These are phyloP conservation scores for Erodium moschatum DNA, from an alignment of 441 rosid species.

Conservation along the genomic window DNA sequence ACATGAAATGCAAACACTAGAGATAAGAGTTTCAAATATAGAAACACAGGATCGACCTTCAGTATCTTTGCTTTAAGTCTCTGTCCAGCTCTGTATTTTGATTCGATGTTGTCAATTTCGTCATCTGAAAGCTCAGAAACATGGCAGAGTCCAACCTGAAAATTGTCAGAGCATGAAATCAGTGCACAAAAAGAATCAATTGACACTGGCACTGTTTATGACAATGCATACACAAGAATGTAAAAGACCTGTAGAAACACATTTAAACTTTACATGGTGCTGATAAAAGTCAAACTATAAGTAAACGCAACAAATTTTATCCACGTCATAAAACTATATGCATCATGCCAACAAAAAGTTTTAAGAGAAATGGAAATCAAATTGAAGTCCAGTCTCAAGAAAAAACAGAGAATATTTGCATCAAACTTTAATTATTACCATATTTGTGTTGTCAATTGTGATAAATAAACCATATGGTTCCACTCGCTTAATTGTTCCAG, in stretches of 20 bases:
- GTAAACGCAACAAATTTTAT: not conserved
- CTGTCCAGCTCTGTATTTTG: conserved; percentile 65
- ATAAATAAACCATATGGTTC: conserved; percentile 79
- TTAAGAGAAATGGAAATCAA: conserved; percentile 4
- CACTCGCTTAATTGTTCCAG: conserved; percentile 70
- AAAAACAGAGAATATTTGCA: not conserved
- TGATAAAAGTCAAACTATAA: too few relatives aligned
- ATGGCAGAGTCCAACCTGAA: conserved; percentile 90
- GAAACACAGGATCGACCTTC: conserved; percentile 43
- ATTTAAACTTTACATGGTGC: too few relatives aligned
- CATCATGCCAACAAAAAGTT: conserved; percentile 4
- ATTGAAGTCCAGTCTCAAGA: not conserved
- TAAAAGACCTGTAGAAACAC: not conserved
- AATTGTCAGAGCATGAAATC: conserved; percentile 13
- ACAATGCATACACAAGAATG: not conserved
- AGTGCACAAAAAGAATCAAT: not conserved
- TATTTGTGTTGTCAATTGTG: conserved; percentile 45
- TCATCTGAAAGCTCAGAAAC: conserved; percentile 67
- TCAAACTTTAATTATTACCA: conserved; percentile 42
- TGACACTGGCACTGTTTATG: not conserved
- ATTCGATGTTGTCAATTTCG: conserved; percentile 44
- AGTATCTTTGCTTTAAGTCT: conserved; percentile 63
- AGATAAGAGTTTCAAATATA: not conserved
- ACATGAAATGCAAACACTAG: not conserved
- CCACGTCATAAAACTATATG: conserved; percentile 1